Base-by-base conservation (phyloP, 2,329 filamentous ascomycete genomes). In the Hymenoscyphus linearis region DNA sequence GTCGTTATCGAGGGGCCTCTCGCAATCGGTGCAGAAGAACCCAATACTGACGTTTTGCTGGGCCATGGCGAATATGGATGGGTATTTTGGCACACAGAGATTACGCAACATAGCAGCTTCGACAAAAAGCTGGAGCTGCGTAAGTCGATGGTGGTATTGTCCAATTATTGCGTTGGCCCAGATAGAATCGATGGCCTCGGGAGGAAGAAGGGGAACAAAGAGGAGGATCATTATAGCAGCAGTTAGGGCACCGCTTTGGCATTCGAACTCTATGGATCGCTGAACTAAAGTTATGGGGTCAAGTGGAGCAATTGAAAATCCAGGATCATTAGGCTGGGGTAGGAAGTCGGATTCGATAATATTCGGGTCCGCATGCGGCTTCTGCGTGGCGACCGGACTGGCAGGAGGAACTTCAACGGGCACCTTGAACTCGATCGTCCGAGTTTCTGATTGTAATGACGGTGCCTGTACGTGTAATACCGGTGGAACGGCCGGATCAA, bases 91-190 rank as follows among this genome's bases (percentile, higher is more conserved):
- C 70, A 74, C 1, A 68, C 82, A 85, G 9, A 87, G 72, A 56
- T 88, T 87, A 2, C 85, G 82, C 16, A 88, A 75, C 0, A 85
- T 76, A 0, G 85, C 77, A 0, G 85, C 85, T 67, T 87, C 83
- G 25, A 82, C 76, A 67, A 86, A 87, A 37, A 85, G 77, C 26
- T 78, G 76, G 79, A 87, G 83, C 57, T 75, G 76, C 76, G 81
- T 83, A 1, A 88, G 79, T 0, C 85, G 82, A 4, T 76, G 74
- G 66, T 88, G 84, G 58, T 87, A 83, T 62, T 86, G 83, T 9
- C 80, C 77, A 1, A 88, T 72, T 27, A 87, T 80, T 13, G 82
- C 81, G 4, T 76, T 74, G 1, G 84, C 83, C 64, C 84, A 83
- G 62, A 82, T 74, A 12, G 74, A 68, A 66, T 86, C 83, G 37